Evolutionary conservation across 2,329 filamentous ascomycete genomes (phyloP).

Genomic region (Talaromyces sp.): DNA sequence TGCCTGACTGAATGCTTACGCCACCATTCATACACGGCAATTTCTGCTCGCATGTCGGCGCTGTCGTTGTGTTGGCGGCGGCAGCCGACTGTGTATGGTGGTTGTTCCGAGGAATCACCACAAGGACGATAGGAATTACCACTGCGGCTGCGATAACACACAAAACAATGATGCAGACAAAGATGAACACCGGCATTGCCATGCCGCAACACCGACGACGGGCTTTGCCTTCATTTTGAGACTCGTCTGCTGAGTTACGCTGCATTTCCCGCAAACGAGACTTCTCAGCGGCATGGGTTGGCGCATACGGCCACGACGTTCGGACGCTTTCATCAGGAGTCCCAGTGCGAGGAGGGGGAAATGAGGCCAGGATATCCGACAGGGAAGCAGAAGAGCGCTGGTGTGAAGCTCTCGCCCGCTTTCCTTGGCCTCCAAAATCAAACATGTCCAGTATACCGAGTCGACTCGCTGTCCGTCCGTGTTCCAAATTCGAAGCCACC

Average conservation of each 20-base stretch:
- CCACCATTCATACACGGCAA: slow-evolving; percentile 76
- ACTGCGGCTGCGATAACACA: slow-evolving; percentile 75
- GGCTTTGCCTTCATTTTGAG: slow-evolving; percentile 22
- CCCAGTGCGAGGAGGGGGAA: slow-evolving; percentile 55
- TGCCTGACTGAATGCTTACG: slow-evolving; percentile 60
- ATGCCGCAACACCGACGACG: slow-evolving; percentile 75
- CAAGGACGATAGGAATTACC: slow-evolving; percentile 68
- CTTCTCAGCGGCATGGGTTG: slow-evolving; percentile 24
- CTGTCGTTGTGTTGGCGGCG: slow-evolving; percentile 9
- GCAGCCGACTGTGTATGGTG: slow-evolving; percentile 18
- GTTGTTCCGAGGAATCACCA: slow-evolving; percentile 54
- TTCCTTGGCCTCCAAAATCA: slow-evolving; percentile 30
- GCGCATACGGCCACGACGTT: slow-evolving; percentile 38
- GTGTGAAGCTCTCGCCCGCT: slow-evolving; percentile 16
- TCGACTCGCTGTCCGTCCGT: slow-evolving; percentile 65
- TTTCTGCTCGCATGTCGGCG: slow-evolving; percentile 54
- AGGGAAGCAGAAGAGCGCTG: slow-evolving; percentile 52
- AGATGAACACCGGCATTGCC: slow-evolving; percentile 71
- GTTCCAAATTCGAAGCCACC: slow-evolving; percentile 82
- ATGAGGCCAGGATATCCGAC: slow-evolving; percentile 63
- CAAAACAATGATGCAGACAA: slow-evolving; percentile 63
- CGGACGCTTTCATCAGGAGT: slow-evolving; percentile 40
- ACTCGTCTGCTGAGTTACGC: slow-evolving; percentile 21
- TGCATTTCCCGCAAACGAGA: slow-evolving; percentile 32
- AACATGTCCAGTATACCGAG: slow-evolving; percentile 51